phyloP scores from a whole-genome alignment of 2,329 filamentous ascomycete genomes.

The Geosmithia flava region DNA sequence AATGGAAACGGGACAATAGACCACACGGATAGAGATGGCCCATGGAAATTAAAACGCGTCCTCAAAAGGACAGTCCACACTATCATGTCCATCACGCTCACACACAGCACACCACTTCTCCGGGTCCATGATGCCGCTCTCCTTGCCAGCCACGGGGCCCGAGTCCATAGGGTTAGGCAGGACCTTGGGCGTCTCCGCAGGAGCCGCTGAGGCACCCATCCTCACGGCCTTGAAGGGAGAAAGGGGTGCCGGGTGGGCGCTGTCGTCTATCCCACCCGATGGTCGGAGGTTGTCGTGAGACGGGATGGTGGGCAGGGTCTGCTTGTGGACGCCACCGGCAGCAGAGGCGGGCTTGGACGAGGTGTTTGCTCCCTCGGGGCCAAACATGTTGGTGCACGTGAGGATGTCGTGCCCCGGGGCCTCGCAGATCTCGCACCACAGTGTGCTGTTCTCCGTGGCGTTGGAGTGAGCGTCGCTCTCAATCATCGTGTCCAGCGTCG shows the following conservation, averaged over 20 bases:
- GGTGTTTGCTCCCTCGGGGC: slow-evolving; percentile 24
- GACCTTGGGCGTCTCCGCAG: slow-evolving; percentile 25
- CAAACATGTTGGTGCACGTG: slow-evolving; percentile 86
- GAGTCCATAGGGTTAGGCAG: slow-evolving; percentile 51
- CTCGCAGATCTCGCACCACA: slow-evolving; percentile 96
- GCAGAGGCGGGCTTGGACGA: slow-evolving; percentile 11
- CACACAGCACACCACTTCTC: slow-evolving; percentile 96
- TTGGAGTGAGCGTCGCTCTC: slow-evolving; percentile 60
- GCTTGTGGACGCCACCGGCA: background rate
- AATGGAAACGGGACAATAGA: background rate
- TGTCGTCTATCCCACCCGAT: slow-evolving; percentile 16
- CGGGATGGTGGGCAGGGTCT: background rate
- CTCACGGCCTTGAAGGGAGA: slow-evolving; percentile 34
- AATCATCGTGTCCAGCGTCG: slow-evolving; percentile 53
- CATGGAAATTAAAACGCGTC: slow-evolving; percentile 50
- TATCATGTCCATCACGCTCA: slow-evolving; percentile 92
- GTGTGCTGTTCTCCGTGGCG: slow-evolving; percentile 57
- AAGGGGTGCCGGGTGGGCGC: slow-evolving; percentile 41
- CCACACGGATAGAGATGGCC: too few relatives aligned
- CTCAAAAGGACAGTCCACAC: slow-evolving; percentile 88
- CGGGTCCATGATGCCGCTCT: slow-evolving; percentile 65
- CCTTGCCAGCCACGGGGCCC: slow-evolving; percentile 64
- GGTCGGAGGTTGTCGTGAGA: background rate
- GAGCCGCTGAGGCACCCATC: slow-evolving; percentile 15
- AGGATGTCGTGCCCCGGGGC: slow-evolving; percentile 85